phyloP scores from a whole-genome alignment of 345 rosid species.

The Hevea brasiliensis region DNA sequence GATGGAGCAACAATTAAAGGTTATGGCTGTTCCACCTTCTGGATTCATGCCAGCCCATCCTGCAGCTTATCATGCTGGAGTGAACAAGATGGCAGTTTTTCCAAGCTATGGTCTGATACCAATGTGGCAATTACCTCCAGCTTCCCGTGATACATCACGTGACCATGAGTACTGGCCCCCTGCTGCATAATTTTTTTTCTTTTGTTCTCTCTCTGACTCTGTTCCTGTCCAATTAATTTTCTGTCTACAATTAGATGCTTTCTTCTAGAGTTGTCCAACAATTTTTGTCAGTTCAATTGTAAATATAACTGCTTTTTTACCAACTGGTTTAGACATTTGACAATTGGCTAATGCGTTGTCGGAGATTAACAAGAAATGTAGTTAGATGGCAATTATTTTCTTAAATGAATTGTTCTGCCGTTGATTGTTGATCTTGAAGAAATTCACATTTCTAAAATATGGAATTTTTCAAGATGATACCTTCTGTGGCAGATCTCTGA shows the following conservation, averaged over 20 bases:
- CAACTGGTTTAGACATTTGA: constrained; percentile 19
- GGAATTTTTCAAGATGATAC: background rate
- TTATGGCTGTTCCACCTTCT: constrained; percentile 19
- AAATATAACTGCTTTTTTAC: constrained; percentile 23
- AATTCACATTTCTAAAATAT: background rate
- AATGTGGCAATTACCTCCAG: constrained; percentile 35
- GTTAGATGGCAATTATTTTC: constrained; percentile 10
- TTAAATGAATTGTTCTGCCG: background rate
- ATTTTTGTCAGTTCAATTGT: constrained; percentile 24
- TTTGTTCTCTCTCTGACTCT: background rate
- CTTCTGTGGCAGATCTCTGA: background rate
- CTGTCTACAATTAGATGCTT: constrained; percentile 22
- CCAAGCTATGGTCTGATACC: constrained; percentile 34
- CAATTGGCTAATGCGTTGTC: constrained; percentile 13
- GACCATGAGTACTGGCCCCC: constrained; percentile 38
- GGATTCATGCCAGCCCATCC: constrained; percentile 31
- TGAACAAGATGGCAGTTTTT: constrained; percentile 31
- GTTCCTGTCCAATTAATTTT: background rate
- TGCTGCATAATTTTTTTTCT: constrained; percentile 23
- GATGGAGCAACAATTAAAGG: constrained; percentile 32
- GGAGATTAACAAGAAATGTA: constrained; percentile 9
- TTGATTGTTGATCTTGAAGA: background rate
- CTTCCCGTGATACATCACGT: constrained; percentile 25
- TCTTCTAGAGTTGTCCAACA: constrained; percentile 7
- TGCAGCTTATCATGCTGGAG: constrained; percentile 31